phyloP scores from a whole-genome alignment of 257 asterid genomes.

The Cruciata laevipes region DNA sequence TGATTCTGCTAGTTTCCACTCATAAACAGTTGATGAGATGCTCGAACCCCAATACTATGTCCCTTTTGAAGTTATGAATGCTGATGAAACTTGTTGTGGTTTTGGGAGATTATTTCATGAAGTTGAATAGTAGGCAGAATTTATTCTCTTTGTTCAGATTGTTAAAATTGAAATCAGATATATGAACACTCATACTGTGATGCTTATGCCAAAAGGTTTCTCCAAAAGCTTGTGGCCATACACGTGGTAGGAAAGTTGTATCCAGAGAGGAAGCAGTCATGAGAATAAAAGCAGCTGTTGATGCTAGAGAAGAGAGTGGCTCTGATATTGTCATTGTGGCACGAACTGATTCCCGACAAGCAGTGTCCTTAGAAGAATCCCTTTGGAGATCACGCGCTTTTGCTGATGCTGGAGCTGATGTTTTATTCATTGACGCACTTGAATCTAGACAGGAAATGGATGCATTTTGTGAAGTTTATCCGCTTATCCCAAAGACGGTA shows the following conservation, averaged over 20 bases:
- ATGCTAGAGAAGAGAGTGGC: conserved; percentile 88
- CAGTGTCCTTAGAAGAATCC: conserved; percentile 75
- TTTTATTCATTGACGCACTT: conserved; percentile 86
- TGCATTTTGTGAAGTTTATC: conserved; percentile 70
- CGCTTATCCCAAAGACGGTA: conserved; percentile 87
- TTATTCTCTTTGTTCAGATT: background rate
- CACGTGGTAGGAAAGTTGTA: conserved; percentile 78
- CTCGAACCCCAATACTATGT: background rate
- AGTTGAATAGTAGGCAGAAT: background rate
- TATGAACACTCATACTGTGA: background rate
- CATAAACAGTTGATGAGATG: background rate
- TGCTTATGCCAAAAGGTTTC: conserved; percentile 48
- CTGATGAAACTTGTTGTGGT: background rate
- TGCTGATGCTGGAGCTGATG: conserved; percentile 95
- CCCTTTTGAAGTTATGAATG: background rate
- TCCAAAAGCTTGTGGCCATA: conserved; percentile 98
- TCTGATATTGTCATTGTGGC: conserved; percentile 92
- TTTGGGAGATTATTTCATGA: background rate
- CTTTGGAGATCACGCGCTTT: conserved; percentile 84
- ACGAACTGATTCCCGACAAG: conserved; percentile 95
- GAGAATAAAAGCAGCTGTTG: conserved; percentile 81
- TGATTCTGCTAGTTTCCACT: background rate
- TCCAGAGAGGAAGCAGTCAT: conserved; percentile 84
- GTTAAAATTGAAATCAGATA: background rate
- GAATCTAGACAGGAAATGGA: conserved; percentile 88